Base-by-base conservation (phyloP, 148 eudicot species). In the Agrostemma githago region DNA sequence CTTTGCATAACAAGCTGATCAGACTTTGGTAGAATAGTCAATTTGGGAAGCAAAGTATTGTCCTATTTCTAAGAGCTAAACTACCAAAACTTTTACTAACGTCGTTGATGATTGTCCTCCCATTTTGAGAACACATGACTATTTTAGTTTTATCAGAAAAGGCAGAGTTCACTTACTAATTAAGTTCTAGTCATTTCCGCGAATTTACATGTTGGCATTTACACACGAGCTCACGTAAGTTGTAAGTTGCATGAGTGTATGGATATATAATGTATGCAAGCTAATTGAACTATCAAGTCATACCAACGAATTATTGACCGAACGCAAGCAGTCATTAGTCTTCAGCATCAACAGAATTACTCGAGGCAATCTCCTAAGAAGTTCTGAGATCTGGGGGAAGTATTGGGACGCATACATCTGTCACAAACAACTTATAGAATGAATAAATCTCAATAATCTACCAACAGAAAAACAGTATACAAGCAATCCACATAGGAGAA, bases 351-450 rank as follows among this genome's bases (percentile, higher is more conserved):
- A 67, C 81, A 95, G 84, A 72, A 95, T 92, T 62, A 90, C 98
- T 60, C 98, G 97, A 8, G 98, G 98, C 77, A 95, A 84, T 77
- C 97, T 87, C 78, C 89, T 84, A 54, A 95, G 84, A 76, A 95
- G 97, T 84, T 95, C 98, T 56, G 96, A 81, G 66, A 95, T 90
- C 81, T 95, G 90, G 74, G 91, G 88, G 73, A 95, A 95, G 83
- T 95, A 95, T 73, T 82, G 87, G 16, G 98, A 86, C 72, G 97
- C 98, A 82, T 95, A 95, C 96, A 90, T 92, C 98, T 95, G 93
- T 71, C 81, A 76, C 71, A 57, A 79, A 79, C 42, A 79, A 61
- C 51, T 8, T 26, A 66, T 19, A 71, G 10, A 38, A 54, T 41
- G 34, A 51, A 4, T 4, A 68, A 37, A 66, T 12, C 60, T 63